Base-by-base conservation (phyloP, 2,329 filamentous ascomycete genomes). In the Xylariaceae sp. region DNA sequence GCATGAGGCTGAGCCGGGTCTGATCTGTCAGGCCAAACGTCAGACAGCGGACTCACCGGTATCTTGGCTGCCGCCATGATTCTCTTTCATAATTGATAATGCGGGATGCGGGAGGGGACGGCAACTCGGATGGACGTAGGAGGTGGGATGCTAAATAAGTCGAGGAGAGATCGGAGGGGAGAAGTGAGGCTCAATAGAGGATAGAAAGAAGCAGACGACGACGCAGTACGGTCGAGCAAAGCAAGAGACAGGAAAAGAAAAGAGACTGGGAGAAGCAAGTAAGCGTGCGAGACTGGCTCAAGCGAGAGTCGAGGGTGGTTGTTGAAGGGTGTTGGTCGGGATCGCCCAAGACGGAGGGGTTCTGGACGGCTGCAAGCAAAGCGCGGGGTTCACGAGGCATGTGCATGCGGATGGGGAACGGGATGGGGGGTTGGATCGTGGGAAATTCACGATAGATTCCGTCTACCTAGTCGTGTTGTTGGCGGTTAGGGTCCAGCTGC, bases 81-180 rank as follows among this genome's bases (percentile, higher is more conserved):
- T 71, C 62, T 70, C 69, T 66, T 71, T 72, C 74, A 77, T 77
- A 71, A 65, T 75, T 74, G 67, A 63, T 60, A 52, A 54, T 51
- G 56, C 42, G 50, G 51, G 47, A 46, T 45, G 45, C 43, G 45
- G 51, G 42, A 14, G 39, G 14, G 38, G 38, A 48, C 10, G 51
- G 34, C 4, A 28, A 33, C 31, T 36, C 33, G 39, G 43, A 43
- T 41, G 39, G 43, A 40, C 1, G 50, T 39, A 33, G 39, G 19
- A 33, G 19, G 42, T 31, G 11, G 10, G 22, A 43, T 31, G 31
- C n/a, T 33, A 22, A 40, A 9, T 33, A 48, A 42, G 17, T 31
- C 33, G 18, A 49, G 18, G 28, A 49, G 45, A 31, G 44, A 28
- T 12, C 51, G 44, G 39, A 46, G 22, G 43, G 45, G 47, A 42